Evolutionary conservation across 352 stramenopile genomes (phyloP).

Genomic region (Elongisporangium prolatum): DNA sequence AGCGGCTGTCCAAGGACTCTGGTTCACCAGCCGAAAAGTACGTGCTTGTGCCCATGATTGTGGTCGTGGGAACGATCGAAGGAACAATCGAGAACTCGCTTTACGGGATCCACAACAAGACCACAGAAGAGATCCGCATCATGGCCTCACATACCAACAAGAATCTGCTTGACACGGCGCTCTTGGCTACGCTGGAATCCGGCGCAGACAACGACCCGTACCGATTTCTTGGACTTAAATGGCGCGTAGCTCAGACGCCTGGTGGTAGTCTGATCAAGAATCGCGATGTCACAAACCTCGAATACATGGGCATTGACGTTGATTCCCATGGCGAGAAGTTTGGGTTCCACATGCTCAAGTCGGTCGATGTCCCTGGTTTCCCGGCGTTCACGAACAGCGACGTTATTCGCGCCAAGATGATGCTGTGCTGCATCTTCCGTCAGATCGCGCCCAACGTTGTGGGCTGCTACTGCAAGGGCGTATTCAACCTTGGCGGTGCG

Average conservation of each 20-base stretch:
- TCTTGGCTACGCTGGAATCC: constrained; percentile 37
- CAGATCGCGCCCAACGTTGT: constrained; percentile 33
- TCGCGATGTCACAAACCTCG: constrained; percentile 43
- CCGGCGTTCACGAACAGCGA: constrained; percentile 25
- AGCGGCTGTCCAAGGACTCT: constrained; percentile 20
- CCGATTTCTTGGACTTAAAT: constrained; percentile 51
- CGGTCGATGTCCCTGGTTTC: constrained; percentile 35
- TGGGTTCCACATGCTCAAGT: constrained; percentile 48
- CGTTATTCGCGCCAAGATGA: constrained; percentile 42
- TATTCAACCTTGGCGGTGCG: constrained; percentile 43
- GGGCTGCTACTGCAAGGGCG: constrained; percentile 45
- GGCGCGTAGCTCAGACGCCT: constrained; percentile 20
- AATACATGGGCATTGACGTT: constrained; percentile 35
- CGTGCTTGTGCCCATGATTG: constrained; percentile 8
- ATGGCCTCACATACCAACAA: constrained; percentile 14
- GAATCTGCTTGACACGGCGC: constrained; percentile 27
- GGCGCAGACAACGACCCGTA: constrained; percentile 36
- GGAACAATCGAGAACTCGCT: constrained; percentile 15
- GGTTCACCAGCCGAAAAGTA: neutral
- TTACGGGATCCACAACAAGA: constrained; percentile 14
- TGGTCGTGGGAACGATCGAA: constrained; percentile 11
- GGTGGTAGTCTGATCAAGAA: constrained; percentile 30
- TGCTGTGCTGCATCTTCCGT: constrained; percentile 56
- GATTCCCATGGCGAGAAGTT: constrained; percentile 32
- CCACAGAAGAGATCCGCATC: constrained; percentile 8